Conservation (phyloP, 768 basidiomycete genomes). For the Rhodocollybia butyracea region DNA sequence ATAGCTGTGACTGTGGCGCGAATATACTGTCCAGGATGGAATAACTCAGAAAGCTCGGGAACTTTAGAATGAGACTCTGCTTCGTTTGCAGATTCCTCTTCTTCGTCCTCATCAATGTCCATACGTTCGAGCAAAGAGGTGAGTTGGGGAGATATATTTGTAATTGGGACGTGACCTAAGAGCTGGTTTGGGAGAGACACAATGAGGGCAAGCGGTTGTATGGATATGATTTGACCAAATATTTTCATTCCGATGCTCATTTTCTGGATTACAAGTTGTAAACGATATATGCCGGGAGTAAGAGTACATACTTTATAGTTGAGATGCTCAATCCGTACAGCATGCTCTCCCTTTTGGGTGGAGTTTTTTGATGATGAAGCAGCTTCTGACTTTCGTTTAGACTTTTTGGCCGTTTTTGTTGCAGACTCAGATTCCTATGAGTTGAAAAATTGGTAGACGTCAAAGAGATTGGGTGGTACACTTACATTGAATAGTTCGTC, state of each 20-base stretch:
- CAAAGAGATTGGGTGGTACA: background rate
- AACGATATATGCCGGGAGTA: background rate
- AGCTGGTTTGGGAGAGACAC: slow-evolving; percentile 96
- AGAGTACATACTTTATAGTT: slow-evolving; percentile 76
- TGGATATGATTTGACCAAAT: slow-evolving; percentile 79
- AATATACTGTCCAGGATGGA: slow-evolving; percentile 82
- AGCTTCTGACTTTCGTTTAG: slow-evolving; percentile 43
- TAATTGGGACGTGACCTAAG: slow-evolving; percentile 91
- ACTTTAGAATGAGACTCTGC: slow-evolving; percentile 35
- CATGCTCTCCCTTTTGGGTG: slow-evolving; percentile 46
- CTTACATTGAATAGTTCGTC: slow-evolving; percentile 71
- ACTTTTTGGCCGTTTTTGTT: slow-evolving; percentile 42
- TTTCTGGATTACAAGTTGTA: slow-evolving; percentile 46
- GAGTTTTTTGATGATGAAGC: slow-evolving; percentile 25
- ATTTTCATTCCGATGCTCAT: slow-evolving; percentile 82
- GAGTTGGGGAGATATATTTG: slow-evolving; percentile 79
- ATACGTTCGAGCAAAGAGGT: slow-evolving; percentile 68
- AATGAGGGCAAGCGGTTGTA: slow-evolving; percentile 86
- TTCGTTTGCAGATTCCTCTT: slow-evolving; percentile 44
- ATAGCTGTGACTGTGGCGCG: slow-evolving; percentile 71
- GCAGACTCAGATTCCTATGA: slow-evolving; percentile 38
- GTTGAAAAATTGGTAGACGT: slow-evolving; percentile 11
- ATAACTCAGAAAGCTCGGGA: slow-evolving; percentile 76
- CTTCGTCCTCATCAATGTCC: slow-evolving; percentile 48
- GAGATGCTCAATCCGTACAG: slow-evolving; percentile 80